Evolutionary conservation across 208 protist species (phyloP).

Genomic region (Trypanosoma congolense): DNA sequence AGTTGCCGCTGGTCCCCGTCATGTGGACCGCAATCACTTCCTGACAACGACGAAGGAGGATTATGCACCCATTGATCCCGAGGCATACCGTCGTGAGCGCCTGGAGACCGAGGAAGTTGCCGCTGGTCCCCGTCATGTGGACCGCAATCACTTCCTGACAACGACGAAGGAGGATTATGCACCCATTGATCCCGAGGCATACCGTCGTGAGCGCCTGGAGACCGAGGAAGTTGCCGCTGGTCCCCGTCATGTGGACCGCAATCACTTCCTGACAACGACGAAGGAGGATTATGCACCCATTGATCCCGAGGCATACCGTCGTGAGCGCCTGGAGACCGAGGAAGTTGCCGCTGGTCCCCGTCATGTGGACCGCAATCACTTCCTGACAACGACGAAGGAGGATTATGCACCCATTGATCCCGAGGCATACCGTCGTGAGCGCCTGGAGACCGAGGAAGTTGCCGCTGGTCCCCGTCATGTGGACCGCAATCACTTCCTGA

Average conservation of each 20-base stretch:
- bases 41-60: not conserved
- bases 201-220: conserved; percentile 19
- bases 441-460: conserved; percentile 1
- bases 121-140: conserved; percentile 15
- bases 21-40: conserved; percentile 4
- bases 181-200: conserved; percentile 30
- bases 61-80: conserved; percentile 7
- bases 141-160: conserved; percentile 62
- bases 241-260: conserved; percentile 9
- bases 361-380: conserved; percentile 4
- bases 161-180: conserved; percentile 43
- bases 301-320: conserved; percentile 22
- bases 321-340: not conserved
- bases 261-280: conserved; percentile 17
- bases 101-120: conserved; percentile 5
- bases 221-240: not conserved
- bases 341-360: not conserved
- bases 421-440: conserved; percentile 6
- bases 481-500: conserved; percentile 19
- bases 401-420: conserved; percentile 5
- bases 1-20: conserved; percentile 1
- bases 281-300: conserved; percentile 21
- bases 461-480: conserved; percentile 2
- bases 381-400: conserved; percentile 7
- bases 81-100: not conserved